Base-by-base conservation (phyloP, 2,329 filamentous ascomycete genomes). In the Pezicula radicicola region DNA sequence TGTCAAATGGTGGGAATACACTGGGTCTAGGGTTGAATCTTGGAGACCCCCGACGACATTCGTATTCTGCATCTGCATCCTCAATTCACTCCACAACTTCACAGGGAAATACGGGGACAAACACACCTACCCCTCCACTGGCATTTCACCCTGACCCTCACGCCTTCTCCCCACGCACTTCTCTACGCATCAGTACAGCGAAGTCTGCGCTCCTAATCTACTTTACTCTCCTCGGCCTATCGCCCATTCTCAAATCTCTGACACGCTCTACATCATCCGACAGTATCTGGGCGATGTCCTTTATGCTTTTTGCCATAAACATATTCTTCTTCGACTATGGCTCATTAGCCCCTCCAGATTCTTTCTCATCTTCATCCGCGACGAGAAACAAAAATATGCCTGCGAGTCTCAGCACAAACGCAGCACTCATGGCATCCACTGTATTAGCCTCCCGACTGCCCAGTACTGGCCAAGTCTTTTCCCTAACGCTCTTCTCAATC, bases 311-410 rank as follows among this genome's bases (percentile, higher is more conserved):
- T 56, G 83, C 89, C 63, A 93, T 97, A 72, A 99, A 99, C 69
- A 91, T 97, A 55, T 95, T 96, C 71, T 97, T 95, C 68, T 97
- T 97, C 66, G 94, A 99, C 76, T 99, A 99, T 70, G 88, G 89
- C 39, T 72, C 77, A 39, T 70, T 72, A 39, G 63, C 65, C 0
- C 67, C 42, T 10, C 42, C 25, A 1, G 13, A 65, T 53, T 87
- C 85, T 60, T 87, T 89, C 60, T 86, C 86, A 0, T 85, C 86
- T 9, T 87, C 78, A 21, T 55, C 6, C 46, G 55, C 15, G 49
- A 45, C 57, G 8, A 51, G 49, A 3, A 61, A 52, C n/a, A 66
- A 65, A 25, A 65, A 66, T 13, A 63, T 67, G 43, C 80, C 80
- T 2, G 80, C 80, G 28, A 80, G 83, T 3, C 78, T 97, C 5